A percentile compares a stretch with the other conserved stretches of the same genome.
Conservation (phyloP, 78 protist genomes). For the Reticulomyxa filosa region DNA sequence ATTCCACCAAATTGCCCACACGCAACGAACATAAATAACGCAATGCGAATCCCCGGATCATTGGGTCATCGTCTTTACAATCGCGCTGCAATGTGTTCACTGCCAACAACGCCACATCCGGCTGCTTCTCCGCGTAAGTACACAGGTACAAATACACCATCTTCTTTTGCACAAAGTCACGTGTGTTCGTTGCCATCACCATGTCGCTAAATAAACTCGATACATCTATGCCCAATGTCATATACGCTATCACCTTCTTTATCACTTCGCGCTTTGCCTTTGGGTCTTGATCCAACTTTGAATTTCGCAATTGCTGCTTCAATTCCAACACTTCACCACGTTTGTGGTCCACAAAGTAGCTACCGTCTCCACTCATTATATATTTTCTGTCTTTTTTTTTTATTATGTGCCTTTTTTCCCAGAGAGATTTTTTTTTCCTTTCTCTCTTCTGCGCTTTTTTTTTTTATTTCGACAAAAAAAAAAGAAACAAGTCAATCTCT, state of each 20-base stretch:
- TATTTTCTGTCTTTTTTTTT: too few relatives aligned
- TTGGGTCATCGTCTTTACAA: conserved; percentile 54
- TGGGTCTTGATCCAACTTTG: conserved; percentile 16
- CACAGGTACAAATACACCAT: conserved; percentile 56
- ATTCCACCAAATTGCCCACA: conserved; percentile 38
- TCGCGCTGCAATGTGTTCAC: conserved; percentile 58
- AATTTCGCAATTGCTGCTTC: conserved; percentile 17
- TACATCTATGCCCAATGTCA: conserved; percentile 80
- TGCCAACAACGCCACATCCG: conserved; percentile 47
- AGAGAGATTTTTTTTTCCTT: too few relatives aligned
- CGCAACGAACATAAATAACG: conserved; percentile 46
- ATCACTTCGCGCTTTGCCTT: conserved; percentile 26
- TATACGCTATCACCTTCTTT: conserved; percentile 49
- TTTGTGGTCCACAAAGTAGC: conserved; percentile 2
- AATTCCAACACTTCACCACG: conserved; percentile 28
- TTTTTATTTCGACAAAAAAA: too few relatives aligned
- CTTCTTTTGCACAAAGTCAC: conserved; percentile 50
- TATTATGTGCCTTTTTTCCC: too few relatives aligned
- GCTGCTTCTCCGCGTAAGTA: conserved; percentile 31
- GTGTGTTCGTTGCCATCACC: conserved; percentile 34
- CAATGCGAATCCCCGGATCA: conserved; percentile 82
- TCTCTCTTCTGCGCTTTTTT: too few relatives aligned
- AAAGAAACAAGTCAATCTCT: too few relatives aligned
- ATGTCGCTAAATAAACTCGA: conserved; percentile 61
- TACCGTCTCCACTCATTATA: too few relatives aligned